Conservation (phyloP, 345 rosid species). For the Sonneratia caseolaris region DNA sequence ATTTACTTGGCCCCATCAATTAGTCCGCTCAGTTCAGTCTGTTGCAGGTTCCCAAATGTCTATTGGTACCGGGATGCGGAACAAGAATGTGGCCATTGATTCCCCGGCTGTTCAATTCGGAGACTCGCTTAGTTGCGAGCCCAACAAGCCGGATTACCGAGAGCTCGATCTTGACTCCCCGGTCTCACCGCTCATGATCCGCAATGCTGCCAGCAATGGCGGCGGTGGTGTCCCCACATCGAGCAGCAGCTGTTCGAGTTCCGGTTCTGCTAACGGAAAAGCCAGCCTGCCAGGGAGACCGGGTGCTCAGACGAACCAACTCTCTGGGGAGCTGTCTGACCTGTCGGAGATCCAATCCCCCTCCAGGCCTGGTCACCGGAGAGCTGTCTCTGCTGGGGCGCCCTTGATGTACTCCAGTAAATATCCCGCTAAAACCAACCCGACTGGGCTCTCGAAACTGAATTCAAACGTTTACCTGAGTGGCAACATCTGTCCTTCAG, state of each 20-base stretch:
- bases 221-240: constrained; percentile 6
- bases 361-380: constrained; percentile 48
- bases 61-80: neutral
- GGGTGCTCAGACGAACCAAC: constrained; percentile 13
- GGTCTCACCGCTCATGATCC: constrained; percentile 54
- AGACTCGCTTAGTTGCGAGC: constrained; percentile 35
- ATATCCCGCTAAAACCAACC: constrained; percentile 11
- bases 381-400: constrained; percentile 70
- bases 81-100: constrained; percentile 9
- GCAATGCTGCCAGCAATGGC: constrained; percentile 16
- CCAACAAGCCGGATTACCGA: constrained; percentile 78
- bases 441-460: neutral
- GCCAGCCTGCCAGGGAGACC: constrained; percentile 13
- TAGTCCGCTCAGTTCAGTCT: neutral
- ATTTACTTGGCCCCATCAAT: neutral
- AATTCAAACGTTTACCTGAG: constrained; percentile 33
- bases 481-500: constrained; percentile 91
- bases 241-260: constrained; percentile 29
- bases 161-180: constrained; percentile 87
- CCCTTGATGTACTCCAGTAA: constrained; percentile 67
- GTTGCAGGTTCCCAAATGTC: constrained; percentile 6
- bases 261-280: constrained; percentile 44
- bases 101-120: constrained; percentile 33
- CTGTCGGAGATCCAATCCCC: constrained; percentile 36
- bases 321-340: constrained; percentile 55